Evolutionary conservation across 345 rosid genomes (phyloP), one percentile per base, ranked within the genome.

Genomic region (Eucalyptus grandis): DNA sequence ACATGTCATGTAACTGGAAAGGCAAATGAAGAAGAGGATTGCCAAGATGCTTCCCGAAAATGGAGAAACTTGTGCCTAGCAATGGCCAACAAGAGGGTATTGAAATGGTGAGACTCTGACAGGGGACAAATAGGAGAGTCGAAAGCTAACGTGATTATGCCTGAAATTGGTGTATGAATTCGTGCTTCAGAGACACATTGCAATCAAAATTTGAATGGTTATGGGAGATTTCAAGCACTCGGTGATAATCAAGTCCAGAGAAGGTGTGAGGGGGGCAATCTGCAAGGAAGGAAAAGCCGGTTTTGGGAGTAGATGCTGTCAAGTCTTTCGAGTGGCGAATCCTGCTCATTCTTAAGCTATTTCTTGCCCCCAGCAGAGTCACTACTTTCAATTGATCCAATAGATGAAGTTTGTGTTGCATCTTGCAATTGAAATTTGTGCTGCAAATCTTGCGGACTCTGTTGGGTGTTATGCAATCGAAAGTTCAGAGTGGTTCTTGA

Each of bases 221-320:
- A 86, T 86, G 88, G 88, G 47, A 50, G 97, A 93, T 93, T 94
- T 94, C 92, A 95, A 95, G 94, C 97, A 97, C 92, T 94, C 94
- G 92, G 97, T 93, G 82, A 88, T 94, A 88, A 96, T 95, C 34
- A 95, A 96, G 95, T 97, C 94, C 88, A 95, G 95, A 91, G 97
- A 94, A 87, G 95, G 88, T 91, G 91, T 91, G 62, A 14, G 17
- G 51, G 51, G 51, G 17, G 95, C 86, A 92, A 96, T 72, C 47
- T 94, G 87, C 95, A 95, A 90, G 98, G 98, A 56, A 93, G 91
- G 96, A 96, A 93, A 96, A 95, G 90, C 93, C 93, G 88, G 99
- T 92, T 86, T 92, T 96, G 44, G 93, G 95, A 86, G 87, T 94
- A 87, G 97, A 94, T 92, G 86, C 90, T 88, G 95, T 97, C 95